Base-by-base conservation (phyloP, 805 yeast species). In the Metschnikowia similis region DNA sequence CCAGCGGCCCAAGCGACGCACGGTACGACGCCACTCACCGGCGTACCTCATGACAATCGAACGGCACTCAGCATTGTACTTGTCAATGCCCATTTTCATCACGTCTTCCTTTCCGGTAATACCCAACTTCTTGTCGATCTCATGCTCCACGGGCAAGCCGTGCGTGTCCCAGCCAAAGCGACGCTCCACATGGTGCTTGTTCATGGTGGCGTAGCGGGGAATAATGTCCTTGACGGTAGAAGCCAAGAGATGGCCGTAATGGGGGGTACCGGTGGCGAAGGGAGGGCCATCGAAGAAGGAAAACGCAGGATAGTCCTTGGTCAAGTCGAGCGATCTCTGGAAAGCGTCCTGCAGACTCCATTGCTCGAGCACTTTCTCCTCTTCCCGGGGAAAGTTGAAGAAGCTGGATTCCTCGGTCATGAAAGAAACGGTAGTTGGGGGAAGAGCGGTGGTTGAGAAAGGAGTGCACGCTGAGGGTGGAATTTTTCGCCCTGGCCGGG, bases 111-210 rank as follows among this genome's bases (percentile, higher is more conserved):
- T 94, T 62, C 96, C 87, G 49, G 86, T 84, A 71, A 94, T 89
- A 35, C 95, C 96, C 60, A 94, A 80, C 66, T 88, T 87, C 86
- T 95, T 94, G 87, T 94, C 99, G 62, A 94, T 94, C 71, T 92
- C 97, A 69, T 94, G 97, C 75, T 94, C 99, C 51, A 94, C 89
- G 45, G 99, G 99, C 56, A 94, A 82, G 50, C 99, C 99, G 69
- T 94, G 99, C 49, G 99, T 94, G 72, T 94, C 99, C 99, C 99
- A 94, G 55, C 99, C 99, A 58, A 94, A 94, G 63, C 98, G 82
- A 74, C 99, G 88, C 72, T 89, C 97, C 39, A 94, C 99, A 61
- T 86, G 89, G 70, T 82, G 85, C 17, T 99, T 99, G 61, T 87
- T 92, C 99, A 94, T 92, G 56, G 96, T 87, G 52, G 98, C 98